Evolutionary conservation across 495 filamentous ascomycete genomes (phyloP).

Genomic region (Aspergillus sclerotioniger): DNA sequence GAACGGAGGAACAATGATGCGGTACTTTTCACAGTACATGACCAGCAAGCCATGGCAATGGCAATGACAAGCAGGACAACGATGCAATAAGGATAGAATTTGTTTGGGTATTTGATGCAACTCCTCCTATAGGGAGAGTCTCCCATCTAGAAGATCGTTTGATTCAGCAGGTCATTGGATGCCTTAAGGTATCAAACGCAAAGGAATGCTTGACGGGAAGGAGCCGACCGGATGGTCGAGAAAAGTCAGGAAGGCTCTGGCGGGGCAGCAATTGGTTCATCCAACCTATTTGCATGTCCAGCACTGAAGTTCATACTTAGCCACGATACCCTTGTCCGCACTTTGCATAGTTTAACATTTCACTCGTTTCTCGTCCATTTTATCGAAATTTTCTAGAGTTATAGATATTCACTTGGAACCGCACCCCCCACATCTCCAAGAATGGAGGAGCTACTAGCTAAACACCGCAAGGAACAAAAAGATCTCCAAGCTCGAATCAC

Average conservation of each 20-base stretch:
- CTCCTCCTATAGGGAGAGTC: too few species aligned
- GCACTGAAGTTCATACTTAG: neutral
- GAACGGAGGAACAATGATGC: conserved; percentile 10
- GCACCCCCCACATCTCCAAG: conserved; percentile 3
- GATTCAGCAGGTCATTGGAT: neutral
- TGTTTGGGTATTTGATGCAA: too few species aligned
- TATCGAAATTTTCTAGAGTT: neutral
- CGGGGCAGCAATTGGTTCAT: neutral
- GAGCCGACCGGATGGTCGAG: neutral
- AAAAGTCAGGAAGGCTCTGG: neutral
- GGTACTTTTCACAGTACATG: neutral
- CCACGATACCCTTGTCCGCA: neutral
- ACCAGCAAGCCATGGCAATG: too few species aligned
- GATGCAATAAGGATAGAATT: too few species aligned
- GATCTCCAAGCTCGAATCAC: conserved; percentile 82
- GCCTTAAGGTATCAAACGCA: neutral
- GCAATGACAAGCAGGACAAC: too few species aligned
- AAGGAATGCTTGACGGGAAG: neutral
- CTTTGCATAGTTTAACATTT: neutral
- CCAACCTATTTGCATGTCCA: neutral
- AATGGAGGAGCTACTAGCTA: conserved; percentile 73
- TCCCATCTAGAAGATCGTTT: too few species aligned
- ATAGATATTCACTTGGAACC: neutral
- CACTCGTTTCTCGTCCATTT: neutral
- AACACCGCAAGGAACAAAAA: conserved; percentile 83